Base-by-base conservation (phyloP, 495 filamentous ascomycete species). In the Xylaria nigripes region DNA sequence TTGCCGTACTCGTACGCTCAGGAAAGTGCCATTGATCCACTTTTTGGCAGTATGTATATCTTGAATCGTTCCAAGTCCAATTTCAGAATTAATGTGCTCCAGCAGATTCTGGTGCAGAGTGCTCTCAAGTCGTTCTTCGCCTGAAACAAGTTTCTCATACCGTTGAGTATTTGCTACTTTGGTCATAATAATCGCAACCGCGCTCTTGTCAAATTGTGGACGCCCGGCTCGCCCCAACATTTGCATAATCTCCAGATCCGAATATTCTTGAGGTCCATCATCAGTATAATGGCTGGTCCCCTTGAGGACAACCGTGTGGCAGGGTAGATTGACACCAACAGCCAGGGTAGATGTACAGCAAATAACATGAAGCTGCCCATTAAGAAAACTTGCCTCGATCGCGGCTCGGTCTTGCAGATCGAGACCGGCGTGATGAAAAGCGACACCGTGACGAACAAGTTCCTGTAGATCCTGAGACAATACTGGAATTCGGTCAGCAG, bases 291-390 rank as follows among this genome's bases (percentile, higher is more conserved):
- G 75, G 19, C 86, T 79, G 0, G 92, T 96, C 25, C 90, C 90
- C 66, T 97, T 98, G 49, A 98, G 83, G 8, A 98, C 83, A 3
- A 95, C 91, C 0, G 96, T 81, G 63, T 97, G 86, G 52, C 93
- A 93, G 10, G 93, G 93, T 16, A 98, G 72, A 62, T 98, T 98
- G 29, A 98, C 82, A 0, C 93, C 93, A 10, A 98, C 88, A 6
- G 92, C 90, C 34, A 98, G 74, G 1, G 93, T 98, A 0, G 89
- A 92, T 2, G 93, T 98, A 65, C 92, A 96, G 61, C 93, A 98
- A 45, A 98, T 95, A 46, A 96, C 85, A 54, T 77, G 86, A 50
- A 98, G 74, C 8, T 88, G 74, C 2, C 90, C 88, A 18, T 84
- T 77, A 7, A 92, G 70, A 52, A 86, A 98, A 2, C 77, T 78